phyloP scores from a whole-genome alignment of 805 yeast species.

The Zygotorulaspora florentina region DNA sequence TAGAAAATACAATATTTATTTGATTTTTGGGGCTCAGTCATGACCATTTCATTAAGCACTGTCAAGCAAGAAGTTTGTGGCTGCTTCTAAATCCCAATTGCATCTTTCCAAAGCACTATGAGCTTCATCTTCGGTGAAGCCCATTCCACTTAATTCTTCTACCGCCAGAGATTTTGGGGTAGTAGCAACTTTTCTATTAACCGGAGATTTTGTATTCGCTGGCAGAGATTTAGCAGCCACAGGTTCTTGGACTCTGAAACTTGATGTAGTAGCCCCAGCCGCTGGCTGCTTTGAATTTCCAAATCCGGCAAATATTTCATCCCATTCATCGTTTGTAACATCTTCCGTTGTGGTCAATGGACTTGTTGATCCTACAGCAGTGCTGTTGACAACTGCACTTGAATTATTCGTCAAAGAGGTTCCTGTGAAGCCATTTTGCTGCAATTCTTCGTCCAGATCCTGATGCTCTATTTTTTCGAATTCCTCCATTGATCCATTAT shows the following conservation, averaged over 20 bases:
- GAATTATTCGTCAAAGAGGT: conserved; percentile 5
- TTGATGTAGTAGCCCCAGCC: conserved; percentile 12
- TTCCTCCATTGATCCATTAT: conserved; percentile 24
- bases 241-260: conserved; percentile 17
- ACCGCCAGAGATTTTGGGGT: conserved; percentile 55
- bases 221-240: conserved; percentile 9
- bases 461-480: conserved; percentile 27
- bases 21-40: background rate
- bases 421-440: conserved; percentile 25
- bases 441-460: conserved; percentile 27
- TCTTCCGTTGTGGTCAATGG: conserved; percentile 4
- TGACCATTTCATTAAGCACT: conserved; percentile 42
- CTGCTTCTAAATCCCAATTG: conserved; percentile 74
- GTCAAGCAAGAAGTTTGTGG: conserved; percentile 82
- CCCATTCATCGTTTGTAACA: conserved; percentile 77
- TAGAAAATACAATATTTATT: background rate
- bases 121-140: conserved; percentile 67
- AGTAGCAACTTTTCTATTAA: conserved; percentile 36
- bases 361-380: conserved; percentile 2
- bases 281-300: conserved; percentile 43
- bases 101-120: conserved; percentile 62
- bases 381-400: conserved; percentile 3
- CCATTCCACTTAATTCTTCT: conserved; percentile 85
- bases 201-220: conserved; percentile 10
- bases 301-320: conserved; percentile 85